Evolutionary conservation across 176 grass and related monocot genomes (phyloP).

Genomic region (Ananas comosus): DNA sequence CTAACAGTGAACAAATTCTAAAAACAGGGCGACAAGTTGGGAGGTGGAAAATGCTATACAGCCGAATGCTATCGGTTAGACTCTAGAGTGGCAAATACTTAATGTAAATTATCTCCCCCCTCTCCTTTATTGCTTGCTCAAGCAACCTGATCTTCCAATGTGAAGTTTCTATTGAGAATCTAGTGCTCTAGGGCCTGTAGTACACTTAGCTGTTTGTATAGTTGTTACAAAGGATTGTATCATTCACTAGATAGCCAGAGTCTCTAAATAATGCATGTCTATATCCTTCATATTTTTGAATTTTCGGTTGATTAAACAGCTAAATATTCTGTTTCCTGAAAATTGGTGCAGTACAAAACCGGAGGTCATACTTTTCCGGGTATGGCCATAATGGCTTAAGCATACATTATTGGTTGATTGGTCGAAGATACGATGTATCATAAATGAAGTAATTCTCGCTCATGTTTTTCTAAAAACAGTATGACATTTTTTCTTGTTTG

Average conservation of each 20-base stretch:
- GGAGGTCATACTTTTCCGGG: not conserved
- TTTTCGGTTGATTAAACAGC: not conserved
- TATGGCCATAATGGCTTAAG: not conserved
- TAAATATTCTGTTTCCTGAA: not conserved
- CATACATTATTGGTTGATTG: too few relatives aligned
- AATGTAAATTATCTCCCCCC: conserved; percentile 41
- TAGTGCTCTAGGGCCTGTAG: conserved; percentile 45
- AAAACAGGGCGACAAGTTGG: conserved; percentile 54
- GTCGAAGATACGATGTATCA: too few relatives aligned
- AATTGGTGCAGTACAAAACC: not conserved
- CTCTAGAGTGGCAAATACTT: conserved; percentile 11
- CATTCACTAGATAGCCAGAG: conserved; percentile 24
- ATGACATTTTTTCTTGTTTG: too few relatives aligned
- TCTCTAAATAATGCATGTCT: conserved; percentile 3
- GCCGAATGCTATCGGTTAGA: conserved; percentile 53
- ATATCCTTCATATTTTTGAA: not conserved
- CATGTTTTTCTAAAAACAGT: too few relatives aligned
- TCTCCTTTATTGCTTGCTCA: conserved; percentile 19
- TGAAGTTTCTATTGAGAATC: conserved; percentile 19
- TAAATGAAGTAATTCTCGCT: too few relatives aligned
- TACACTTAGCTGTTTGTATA: conserved; percentile 40
- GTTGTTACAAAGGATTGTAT: conserved; percentile 29
- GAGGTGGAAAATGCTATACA: conserved; percentile 60
- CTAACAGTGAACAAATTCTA: conserved; percentile 3
- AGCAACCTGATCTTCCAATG: not conserved